A percentile compares a stretch with the other conserved stretches of the same genome.
phyloP scores from a whole-genome alignment of 2,329 filamentous ascomycete species.

The Magnaporthales sp. region DNA sequence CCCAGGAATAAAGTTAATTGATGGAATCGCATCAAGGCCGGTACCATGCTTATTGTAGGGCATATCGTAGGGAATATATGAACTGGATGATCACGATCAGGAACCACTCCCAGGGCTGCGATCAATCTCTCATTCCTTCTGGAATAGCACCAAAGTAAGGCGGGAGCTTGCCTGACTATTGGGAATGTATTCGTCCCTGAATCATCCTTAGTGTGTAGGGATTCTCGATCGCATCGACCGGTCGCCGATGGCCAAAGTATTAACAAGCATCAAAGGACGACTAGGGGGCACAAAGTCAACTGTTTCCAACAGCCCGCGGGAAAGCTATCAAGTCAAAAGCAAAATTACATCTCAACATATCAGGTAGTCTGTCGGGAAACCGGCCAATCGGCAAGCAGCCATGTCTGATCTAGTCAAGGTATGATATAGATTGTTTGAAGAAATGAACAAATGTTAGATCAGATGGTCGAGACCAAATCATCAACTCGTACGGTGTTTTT shows the following conservation, averaged over 20 bases:
- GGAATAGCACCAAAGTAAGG: not conserved
- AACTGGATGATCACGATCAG: not conserved
- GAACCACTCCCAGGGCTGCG: not conserved
- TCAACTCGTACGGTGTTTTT: not conserved
- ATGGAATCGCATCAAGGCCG: not conserved
- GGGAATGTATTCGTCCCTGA: not conserved
- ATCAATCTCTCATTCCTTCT: not conserved
- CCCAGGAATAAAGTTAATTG: not conserved
- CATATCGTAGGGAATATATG: not conserved
- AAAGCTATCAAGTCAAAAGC: not conserved
- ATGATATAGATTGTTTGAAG: not conserved
- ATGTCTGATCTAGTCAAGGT: not conserved
- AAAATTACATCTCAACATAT: not conserved
- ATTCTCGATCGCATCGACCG: not conserved
- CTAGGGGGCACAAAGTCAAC: too few species aligned
- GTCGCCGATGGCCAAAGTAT: not conserved
- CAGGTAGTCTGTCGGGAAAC: not conserved
- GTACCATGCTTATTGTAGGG: too few species aligned
- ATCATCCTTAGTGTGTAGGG: not conserved
- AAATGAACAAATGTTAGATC: not conserved
- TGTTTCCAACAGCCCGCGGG: not conserved
- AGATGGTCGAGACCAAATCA: not conserved
- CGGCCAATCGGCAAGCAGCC: not conserved
- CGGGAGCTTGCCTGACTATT: not conserved
- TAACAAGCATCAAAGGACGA: too few species aligned